phyloP scores from a whole-genome alignment of 495 filamentous ascomycete species.

The Neurospora sp. region DNA sequence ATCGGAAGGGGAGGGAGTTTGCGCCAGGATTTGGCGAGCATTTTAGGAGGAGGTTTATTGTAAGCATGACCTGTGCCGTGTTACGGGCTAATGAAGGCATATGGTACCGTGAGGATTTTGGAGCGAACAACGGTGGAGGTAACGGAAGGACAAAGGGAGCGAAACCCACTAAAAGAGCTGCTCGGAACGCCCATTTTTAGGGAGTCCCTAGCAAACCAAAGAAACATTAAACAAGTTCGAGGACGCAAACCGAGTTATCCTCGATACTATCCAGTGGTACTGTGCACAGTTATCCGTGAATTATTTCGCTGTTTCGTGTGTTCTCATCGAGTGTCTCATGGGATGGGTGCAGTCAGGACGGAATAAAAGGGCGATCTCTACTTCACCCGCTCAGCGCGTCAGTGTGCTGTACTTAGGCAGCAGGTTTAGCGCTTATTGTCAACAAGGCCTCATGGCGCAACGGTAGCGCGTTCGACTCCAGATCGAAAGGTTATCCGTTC shows the following conservation, averaged over 20 bases:
- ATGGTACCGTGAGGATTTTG: not conserved
- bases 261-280: not conserved
- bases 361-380: not conserved
- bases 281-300: not conserved
- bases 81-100: not conserved
- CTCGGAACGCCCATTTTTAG: not conserved
- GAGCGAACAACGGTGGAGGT: not conserved
- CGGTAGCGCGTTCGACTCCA: not conserved
- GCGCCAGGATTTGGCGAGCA: not conserved
- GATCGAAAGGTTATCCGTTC: not conserved
- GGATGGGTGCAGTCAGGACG: not conserved
- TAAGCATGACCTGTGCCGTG: not conserved
- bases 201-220: not conserved
- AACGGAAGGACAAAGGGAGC: not conserved
- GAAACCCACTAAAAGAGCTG: not conserved
- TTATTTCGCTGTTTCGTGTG: not conserved
- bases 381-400: rapidly evolving
- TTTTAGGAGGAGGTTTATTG: not conserved
- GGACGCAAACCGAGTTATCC: not conserved
- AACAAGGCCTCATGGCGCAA: not conserved
- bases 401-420: not conserved
- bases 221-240: not conserved
- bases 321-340: not conserved
- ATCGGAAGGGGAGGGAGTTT: not conserved
- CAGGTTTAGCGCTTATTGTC: rapidly evolving